Conservation (phyloP, 2,329 filamentous ascomycete genomes). For the Botryosphaeria dothidea region DNA sequence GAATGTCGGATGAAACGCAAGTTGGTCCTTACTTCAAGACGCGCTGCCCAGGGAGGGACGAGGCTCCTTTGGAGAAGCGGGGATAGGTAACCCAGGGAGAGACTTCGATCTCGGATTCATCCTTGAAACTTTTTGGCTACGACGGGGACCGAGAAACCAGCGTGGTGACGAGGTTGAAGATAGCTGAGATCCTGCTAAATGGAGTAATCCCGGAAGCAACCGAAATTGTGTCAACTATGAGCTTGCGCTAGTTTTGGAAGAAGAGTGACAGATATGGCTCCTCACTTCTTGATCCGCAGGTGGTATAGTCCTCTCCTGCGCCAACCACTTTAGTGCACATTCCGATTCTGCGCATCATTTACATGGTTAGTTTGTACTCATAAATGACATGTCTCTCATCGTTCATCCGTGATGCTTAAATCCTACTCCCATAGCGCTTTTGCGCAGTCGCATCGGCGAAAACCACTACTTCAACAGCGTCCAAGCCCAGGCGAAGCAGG, state of each 20-base stretch:
- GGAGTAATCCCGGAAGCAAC: too few species aligned
- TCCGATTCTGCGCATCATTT: not conserved
- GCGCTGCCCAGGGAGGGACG: not conserved
- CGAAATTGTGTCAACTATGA: not conserved
- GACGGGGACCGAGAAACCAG: too few species aligned
- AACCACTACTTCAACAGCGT: not conserved
- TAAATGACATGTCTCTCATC: not conserved
- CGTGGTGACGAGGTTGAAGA: too few species aligned
- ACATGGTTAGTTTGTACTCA: not conserved
- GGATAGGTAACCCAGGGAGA: not conserved
- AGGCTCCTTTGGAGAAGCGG: not conserved
- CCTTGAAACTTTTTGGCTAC: too few species aligned
- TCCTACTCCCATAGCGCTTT: not conserved
- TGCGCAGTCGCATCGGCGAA: not conserved
- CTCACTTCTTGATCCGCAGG: not conserved
- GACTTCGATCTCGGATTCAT: too few species aligned
- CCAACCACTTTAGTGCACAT: not conserved
- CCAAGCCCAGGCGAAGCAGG: not conserved
- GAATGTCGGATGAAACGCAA: not conserved
- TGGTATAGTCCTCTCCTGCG: not conserved
- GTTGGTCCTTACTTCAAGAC: not conserved
- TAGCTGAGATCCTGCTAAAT: too few species aligned
- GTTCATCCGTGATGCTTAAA: not conserved
- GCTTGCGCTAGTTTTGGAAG: not conserved
- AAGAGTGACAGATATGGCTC: not conserved